Percentiles rank a stretch among this genome's conserved stretches.
Conservation (phyloP, 73 alveolate species). For the Tetrahymena malaccensis region DNA sequence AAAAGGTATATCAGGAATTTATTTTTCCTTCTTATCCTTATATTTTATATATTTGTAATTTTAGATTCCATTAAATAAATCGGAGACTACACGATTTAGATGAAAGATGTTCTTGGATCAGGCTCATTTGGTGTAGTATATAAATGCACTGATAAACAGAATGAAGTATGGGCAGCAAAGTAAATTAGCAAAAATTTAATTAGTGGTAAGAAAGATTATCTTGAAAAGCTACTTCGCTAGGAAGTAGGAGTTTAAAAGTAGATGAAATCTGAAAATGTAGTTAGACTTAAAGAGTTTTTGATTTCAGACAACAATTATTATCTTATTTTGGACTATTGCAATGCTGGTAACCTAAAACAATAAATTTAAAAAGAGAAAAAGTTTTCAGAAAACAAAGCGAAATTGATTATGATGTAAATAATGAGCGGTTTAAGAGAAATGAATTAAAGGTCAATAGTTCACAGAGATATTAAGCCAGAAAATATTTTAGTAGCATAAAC, state of each 20-base stretch:
- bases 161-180: not conserved
- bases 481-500: not conserved
- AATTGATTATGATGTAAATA: not conserved
- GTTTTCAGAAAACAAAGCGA: not conserved
- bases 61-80: not conserved
- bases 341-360: not conserved
- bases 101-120: not conserved
- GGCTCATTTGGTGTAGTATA: not conserved
- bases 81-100: not conserved
- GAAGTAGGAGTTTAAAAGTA: not conserved
- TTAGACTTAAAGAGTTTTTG: not conserved
- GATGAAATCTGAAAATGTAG: not conserved
- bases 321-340: not conserved
- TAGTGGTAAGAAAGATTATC: not conserved
- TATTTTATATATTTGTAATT: not conserved
- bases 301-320: not conserved
- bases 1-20: not conserved
- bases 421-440: not conserved
- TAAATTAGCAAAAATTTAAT: not conserved
- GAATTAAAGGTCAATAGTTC: not conserved
- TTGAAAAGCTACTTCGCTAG: not conserved
- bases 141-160: not conserved
- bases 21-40: not conserved
- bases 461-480: not conserved
- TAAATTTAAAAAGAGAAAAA: not conserved